Evolutionary conservation across 495 filamentous ascomycete species (phyloP).

Genomic region (Poronia punctata): DNA sequence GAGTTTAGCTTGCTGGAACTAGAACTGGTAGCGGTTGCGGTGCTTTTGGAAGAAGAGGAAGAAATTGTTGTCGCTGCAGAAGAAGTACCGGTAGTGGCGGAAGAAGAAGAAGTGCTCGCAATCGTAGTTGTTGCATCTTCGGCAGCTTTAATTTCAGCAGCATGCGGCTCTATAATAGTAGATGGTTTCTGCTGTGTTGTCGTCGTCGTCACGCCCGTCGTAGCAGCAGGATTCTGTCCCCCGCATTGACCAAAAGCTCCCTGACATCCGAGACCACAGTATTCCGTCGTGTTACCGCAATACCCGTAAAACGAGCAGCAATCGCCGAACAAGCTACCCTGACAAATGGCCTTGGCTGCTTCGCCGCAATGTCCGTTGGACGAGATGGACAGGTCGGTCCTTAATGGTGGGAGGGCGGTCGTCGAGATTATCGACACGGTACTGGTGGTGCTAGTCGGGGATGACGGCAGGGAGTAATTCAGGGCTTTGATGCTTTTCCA

Average conservation of each 20-base stretch:
- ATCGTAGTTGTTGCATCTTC: too few species aligned
- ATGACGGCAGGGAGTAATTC: slow-evolving; percentile 42
- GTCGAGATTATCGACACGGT: neutral
- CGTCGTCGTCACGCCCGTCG: too few species aligned
- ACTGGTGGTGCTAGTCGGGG: neutral
- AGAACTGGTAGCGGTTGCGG: too few species aligned
- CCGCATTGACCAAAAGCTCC: slow-evolving; percentile 19
- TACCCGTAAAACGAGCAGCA: slow-evolving; percentile 29
- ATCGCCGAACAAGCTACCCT: slow-evolving; percentile 22
- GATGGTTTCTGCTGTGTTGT: too few species aligned
- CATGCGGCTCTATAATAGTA: too few species aligned
- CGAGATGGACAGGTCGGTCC: neutral
- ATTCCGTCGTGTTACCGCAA: slow-evolving; percentile 26
- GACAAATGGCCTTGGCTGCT: slow-evolving; percentile 10
- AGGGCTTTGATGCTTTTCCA: slow-evolving; percentile 55
- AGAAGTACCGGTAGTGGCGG: too few species aligned
- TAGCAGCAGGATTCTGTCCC: neutral
- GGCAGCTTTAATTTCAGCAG: too few species aligned
- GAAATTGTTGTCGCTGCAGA: too few species aligned
- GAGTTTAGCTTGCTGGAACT: too few species aligned
- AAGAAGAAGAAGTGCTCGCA: too few species aligned
- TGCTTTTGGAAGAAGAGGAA: too few species aligned
- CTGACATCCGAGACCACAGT: slow-evolving; percentile 34
- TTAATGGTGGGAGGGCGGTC: neutral
- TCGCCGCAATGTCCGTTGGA: neutral